phyloP scores from a whole-genome alignment of 2,329 filamentous ascomycete genomes.

The Neonectria coccinea region DNA sequence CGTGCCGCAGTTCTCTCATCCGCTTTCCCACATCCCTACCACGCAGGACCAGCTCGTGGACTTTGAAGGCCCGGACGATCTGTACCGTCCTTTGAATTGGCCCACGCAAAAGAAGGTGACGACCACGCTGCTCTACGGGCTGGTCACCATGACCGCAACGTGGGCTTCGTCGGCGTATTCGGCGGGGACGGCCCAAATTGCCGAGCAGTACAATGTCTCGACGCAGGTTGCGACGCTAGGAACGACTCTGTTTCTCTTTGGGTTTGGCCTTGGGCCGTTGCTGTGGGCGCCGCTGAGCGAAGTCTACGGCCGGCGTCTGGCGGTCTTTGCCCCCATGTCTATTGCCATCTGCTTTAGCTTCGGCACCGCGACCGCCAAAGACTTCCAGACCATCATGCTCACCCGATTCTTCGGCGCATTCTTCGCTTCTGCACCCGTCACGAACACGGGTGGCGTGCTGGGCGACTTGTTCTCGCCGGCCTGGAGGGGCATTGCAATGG shows the following conservation, averaged over 20 bases:
- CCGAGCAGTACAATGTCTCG: conserved; percentile 58
- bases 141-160: conserved; percentile 60
- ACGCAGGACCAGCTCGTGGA: conserved; percentile 68
- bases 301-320: conserved; percentile 65
- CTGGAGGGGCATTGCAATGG: conserved; percentile 73
- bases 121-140: conserved; percentile 66
- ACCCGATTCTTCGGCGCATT: conserved; percentile 74
- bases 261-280: conserved; percentile 69
- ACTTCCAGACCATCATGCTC: conserved; percentile 74
- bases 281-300: conserved; percentile 74
- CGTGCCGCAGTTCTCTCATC: conserved; percentile 57
- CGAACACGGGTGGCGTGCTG: conserved; percentile 76
- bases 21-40: conserved; percentile 57
- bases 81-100: conserved; percentile 80
- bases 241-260: conserved; percentile 54
- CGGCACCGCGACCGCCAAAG: conserved; percentile 71
- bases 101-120: conserved; percentile 73
- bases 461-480: conserved; percentile 73
- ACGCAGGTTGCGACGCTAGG: conserved; percentile 59
- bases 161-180: conserved; percentile 67
- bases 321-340: conserved; percentile 71
- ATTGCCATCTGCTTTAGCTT: conserved; percentile 74
- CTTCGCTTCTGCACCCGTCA: conserved; percentile 72
- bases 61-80: conserved; percentile 79
- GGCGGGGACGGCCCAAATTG: conserved; percentile 66